Conservation (phyloP, 345 rosid species). For the Eucalyptus viminalis region DNA sequence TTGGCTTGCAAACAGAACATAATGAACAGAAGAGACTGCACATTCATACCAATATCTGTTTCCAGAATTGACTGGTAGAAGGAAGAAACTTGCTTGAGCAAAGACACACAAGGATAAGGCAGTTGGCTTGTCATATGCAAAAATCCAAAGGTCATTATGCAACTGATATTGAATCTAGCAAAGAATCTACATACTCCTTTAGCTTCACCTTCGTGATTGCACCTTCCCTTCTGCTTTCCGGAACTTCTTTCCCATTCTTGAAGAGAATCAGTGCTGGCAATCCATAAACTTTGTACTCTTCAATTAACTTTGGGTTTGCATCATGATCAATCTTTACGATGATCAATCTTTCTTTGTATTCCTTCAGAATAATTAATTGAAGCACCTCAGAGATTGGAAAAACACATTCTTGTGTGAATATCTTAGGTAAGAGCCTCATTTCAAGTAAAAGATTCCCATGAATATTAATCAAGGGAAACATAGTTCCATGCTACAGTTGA, state of each 20-base stretch:
- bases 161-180: constrained; percentile 35
- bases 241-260: constrained; percentile 60
- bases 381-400: not conserved
- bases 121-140: not conserved
- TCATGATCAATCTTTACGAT: constrained; percentile 82
- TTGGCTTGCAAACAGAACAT: not conserved
- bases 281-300: constrained; percentile 67
- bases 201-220: constrained; percentile 76
- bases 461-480: not conserved
- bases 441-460: not conserved
- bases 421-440: not conserved
- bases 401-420: not conserved
- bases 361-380: constrained; percentile 15
- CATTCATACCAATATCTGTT: not conserved
- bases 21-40: not conserved
- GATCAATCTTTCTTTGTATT: constrained; percentile 47
- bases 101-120: not conserved
- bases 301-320: constrained; percentile 48
- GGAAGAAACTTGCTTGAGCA: not conserved
- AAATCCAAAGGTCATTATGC: constrained; percentile 9
- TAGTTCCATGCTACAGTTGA: not conserved
- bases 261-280: constrained; percentile 72
- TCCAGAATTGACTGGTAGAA: not conserved
- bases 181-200: constrained; percentile 50
- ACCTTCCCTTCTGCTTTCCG: constrained; percentile 81